Evolutionary conservation across 1,284 basidiomycete genomes (phyloP).

Genomic region (Ustilago loliicola): DNA sequence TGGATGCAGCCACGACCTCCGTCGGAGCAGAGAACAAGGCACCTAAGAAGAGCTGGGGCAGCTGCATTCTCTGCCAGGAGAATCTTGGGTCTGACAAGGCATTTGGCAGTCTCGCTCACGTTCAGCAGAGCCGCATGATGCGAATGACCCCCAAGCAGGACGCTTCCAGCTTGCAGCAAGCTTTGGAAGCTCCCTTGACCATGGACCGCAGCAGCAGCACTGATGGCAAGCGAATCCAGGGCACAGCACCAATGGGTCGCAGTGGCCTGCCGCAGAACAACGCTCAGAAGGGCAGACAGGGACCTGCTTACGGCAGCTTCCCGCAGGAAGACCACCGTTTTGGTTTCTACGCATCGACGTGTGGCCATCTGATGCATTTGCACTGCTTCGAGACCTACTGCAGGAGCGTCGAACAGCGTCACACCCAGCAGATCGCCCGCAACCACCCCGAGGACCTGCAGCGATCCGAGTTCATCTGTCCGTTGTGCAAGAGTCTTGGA

Average conservation of each 20-base stretch:
- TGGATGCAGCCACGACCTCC: slow-evolving; percentile 33
- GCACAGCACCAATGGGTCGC: slow-evolving; percentile 39
- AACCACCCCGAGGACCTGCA: slow-evolving; percentile 95
- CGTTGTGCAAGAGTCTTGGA: slow-evolving; percentile 96
- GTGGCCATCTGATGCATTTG: slow-evolving; percentile 97
- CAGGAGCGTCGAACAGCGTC: slow-evolving; percentile 86
- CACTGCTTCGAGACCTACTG: slow-evolving; percentile 94
- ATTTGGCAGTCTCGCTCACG: slow-evolving; percentile 89
- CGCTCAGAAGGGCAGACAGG: slow-evolving; percentile 18
- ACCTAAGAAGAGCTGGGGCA: slow-evolving; percentile 74
- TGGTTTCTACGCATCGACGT: slow-evolving; percentile 89
- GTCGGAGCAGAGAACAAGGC: slow-evolving; percentile 25
- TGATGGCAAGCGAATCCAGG: slow-evolving; percentile 54
- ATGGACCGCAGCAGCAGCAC: slow-evolving; percentile 62
- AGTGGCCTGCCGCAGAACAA: slow-evolving; percentile 15
- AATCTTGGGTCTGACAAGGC: slow-evolving; percentile 81
- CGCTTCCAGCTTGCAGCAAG: slow-evolving; percentile 79
- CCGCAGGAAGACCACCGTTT: slow-evolving; percentile 60
- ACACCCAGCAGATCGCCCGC: slow-evolving; percentile 88
- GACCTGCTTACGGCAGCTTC: slow-evolving; percentile 70
- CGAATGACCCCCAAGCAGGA: slow-evolving; percentile 81
- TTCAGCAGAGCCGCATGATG: slow-evolving; percentile 89
- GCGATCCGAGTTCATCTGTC: slow-evolving; percentile 95
- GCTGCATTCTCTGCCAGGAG: slow-evolving; percentile 98
- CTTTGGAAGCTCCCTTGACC: slow-evolving; percentile 75